These are phyloP conservation scores for Sphagnurus paluster DNA, from an alignment of 1,284 basidiomycete genomes.

Conservation along the genomic window DNA sequence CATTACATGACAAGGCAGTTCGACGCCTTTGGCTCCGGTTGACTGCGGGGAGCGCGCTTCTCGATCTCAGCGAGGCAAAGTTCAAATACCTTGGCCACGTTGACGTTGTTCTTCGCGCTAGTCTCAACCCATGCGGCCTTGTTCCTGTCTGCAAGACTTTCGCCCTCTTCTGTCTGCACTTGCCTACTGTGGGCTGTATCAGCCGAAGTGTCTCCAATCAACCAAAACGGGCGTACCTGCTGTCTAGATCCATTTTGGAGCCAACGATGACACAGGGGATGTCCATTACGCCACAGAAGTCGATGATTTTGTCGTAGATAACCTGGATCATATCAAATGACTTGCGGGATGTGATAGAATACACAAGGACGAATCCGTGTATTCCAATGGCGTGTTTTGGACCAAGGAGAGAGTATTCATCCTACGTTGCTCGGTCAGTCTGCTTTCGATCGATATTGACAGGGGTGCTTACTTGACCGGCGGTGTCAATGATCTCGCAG, in stretches of 20 bases:
- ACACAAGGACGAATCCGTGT: conserved; percentile 56
- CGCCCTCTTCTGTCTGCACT: conserved; percentile 67
- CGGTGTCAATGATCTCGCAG: conserved; percentile 97
- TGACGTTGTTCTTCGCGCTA: conserved; percentile 79
- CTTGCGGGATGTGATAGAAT: conserved; percentile 83
- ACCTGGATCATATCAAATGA: conserved; percentile 93
- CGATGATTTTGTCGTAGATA: conserved; percentile 91
- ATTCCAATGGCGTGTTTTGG: conserved; percentile 38
- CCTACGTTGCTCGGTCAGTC: conserved; percentile 21
- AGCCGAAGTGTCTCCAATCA: conserved; percentile 1
- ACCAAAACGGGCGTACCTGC: conserved; percentile 46
- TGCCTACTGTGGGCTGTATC: conserved; percentile 49
- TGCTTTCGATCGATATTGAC: neutral
- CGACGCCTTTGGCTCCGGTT: conserved; percentile 44
- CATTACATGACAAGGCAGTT: conserved; percentile 62
- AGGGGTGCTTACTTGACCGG: conserved; percentile 71
- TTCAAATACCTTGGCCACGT: conserved; percentile 83
- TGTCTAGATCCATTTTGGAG: conserved; percentile 82
- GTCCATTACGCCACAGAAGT: conserved; percentile 81
- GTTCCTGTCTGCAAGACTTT: conserved; percentile 67
- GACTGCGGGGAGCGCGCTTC: conserved; percentile 53
- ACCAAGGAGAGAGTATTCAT: conserved; percentile 37
- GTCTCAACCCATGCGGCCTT: conserved; percentile 80
- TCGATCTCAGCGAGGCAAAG: conserved; percentile 81
- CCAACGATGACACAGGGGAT: conserved; percentile 93